Conservation (phyloP, 148 eudicot species). For the Heliosperma pusillum region DNA sequence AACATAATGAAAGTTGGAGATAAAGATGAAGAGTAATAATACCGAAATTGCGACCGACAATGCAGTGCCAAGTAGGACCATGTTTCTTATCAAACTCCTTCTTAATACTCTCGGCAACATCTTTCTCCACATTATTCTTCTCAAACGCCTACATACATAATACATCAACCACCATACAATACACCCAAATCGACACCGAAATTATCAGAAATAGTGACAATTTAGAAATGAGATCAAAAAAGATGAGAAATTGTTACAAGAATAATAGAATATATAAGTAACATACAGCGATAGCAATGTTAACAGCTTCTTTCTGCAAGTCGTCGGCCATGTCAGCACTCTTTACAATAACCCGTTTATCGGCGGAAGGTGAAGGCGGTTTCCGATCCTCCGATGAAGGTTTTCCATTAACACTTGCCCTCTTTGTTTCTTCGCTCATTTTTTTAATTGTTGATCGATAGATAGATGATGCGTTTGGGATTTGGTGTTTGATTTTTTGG, state of each 20-base stretch:
- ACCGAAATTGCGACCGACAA: constrained; percentile 99
- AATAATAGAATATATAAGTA: no score
- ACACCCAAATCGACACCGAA: no score
- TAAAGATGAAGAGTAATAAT: constrained; percentile 7
- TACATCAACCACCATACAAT: neutral
- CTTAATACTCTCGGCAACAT: constrained; percentile 90
- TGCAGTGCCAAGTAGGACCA: constrained; percentile 97
- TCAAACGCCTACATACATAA: constrained; percentile 62
- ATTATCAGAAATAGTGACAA: neutral
- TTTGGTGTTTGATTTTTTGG: neutral
- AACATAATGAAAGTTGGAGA: neutral
- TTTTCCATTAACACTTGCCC: constrained; percentile 21
- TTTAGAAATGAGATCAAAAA: constrained; percentile 18
- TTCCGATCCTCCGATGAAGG: constrained; percentile 49
- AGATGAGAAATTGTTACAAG: neutral
- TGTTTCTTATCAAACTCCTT: constrained; percentile 91
- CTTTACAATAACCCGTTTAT: constrained; percentile 59
- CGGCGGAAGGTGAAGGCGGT: constrained; percentile 34
- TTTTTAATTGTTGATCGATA: neutral
- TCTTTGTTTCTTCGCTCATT: constrained; percentile 48
- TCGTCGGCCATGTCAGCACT: constrained; percentile 88
- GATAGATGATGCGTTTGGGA: neutral
- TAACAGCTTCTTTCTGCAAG: constrained; percentile 79
- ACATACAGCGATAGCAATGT: constrained; percentile 77
- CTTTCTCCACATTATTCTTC: constrained; percentile 84